A percentile compares a stretch with the other conserved stretches of the same genome.
Conservation (phyloP, 2,329 filamentous ascomycete genomes). For the Grosmannia penicillata region DNA sequence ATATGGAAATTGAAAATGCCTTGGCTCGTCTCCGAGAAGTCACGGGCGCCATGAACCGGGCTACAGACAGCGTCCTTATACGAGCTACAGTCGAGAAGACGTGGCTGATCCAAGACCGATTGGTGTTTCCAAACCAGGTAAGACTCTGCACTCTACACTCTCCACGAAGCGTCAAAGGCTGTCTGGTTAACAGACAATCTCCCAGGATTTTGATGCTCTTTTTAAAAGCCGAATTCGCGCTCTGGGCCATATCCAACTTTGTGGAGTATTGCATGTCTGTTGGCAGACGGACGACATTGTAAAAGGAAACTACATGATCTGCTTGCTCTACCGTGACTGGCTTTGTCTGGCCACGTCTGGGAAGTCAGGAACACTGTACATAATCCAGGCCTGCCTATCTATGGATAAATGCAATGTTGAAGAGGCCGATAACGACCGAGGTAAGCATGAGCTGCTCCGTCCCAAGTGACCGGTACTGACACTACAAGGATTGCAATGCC, state of each 20-base stretch:
- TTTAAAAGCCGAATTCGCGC: constrained; percentile 57
- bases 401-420: constrained; percentile 53
- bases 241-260: constrained; percentile 67
- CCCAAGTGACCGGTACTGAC: background rate
- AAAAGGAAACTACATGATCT: constrained; percentile 70
- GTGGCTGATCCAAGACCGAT: constrained; percentile 68
- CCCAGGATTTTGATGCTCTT: constrained; percentile 31
- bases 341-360: constrained; percentile 59
- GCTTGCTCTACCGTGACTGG: constrained; percentile 67
- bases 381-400: constrained; percentile 59
- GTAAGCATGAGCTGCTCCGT: constrained; percentile 24
- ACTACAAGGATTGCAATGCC: constrained; percentile 62
- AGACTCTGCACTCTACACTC: background rate
- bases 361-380: constrained; percentile 52
- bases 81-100: constrained; percentile 64
- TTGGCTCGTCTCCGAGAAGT: constrained; percentile 58
- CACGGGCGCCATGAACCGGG: constrained; percentile 67
- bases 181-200: background rate
- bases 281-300: constrained; percentile 59
- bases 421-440: constrained; percentile 60
- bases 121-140: constrained; percentile 62
- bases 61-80: constrained; percentile 61
- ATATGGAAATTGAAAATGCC: constrained; percentile 64
- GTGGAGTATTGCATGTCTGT: constrained; percentile 69
- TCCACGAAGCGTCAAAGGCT: background rate